phyloP scores from a whole-genome alignment of 2,329 filamentous ascomycete species.

The Samsoniella hepiali region DNA sequence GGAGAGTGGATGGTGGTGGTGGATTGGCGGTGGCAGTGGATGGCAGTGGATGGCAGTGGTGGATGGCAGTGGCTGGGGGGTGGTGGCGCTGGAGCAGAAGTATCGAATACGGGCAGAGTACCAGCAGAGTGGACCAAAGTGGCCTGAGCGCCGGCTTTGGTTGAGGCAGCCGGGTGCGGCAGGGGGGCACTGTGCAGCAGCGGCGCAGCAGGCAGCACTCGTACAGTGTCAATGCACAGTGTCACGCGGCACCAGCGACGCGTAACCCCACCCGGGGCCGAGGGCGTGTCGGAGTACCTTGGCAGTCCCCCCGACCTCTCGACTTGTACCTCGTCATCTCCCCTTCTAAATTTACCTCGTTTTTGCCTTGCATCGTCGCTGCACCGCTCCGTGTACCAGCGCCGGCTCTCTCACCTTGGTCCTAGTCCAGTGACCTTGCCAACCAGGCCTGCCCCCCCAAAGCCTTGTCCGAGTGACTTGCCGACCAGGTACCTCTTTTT shows the following conservation, averaged over 20 bases:
- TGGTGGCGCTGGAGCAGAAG: background rate
- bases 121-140: background rate
- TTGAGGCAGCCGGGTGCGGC: background rate
- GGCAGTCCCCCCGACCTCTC: conserved; percentile 12
- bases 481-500: conserved; percentile 35
- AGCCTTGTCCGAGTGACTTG: conserved; percentile 40
- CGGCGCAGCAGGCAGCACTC: background rate
- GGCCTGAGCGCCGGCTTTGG: conserved; percentile 3
- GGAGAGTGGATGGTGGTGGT: background rate
- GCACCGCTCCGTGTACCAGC: background rate
- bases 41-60: background rate
- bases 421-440: conserved; percentile 15
- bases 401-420: background rate
- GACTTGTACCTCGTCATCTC: conserved; percentile 2
- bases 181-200: background rate
- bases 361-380: background rate
- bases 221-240: background rate
- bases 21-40: background rate
- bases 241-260: background rate
- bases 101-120: conserved; percentile 15
- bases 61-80: conserved; percentile 3
- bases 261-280: background rate
- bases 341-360: background rate
- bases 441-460: conserved; percentile 23
- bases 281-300: conserved; percentile 5